These are phyloP conservation scores for Anisodus tanguticus DNA, from an alignment of 257 asterid genomes.

Conservation along the genomic window DNA sequence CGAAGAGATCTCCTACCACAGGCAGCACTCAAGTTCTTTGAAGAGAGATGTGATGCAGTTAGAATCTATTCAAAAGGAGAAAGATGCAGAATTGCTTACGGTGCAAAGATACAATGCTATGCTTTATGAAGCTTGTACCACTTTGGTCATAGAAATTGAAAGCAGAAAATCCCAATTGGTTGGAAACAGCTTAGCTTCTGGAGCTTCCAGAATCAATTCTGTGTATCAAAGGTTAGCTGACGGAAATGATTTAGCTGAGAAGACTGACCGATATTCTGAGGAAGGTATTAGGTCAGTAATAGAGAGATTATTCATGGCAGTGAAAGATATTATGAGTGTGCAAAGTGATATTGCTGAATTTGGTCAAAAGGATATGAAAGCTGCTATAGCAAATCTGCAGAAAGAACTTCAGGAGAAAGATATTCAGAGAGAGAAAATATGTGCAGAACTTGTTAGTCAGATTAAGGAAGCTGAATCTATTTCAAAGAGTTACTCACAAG, in stretches of 20 bases:
- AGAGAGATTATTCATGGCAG: conserved; percentile 54
- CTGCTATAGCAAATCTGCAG: conserved; percentile 69
- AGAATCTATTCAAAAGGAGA: conserved; percentile 61
- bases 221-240: conserved; percentile 45
- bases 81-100: conserved; percentile 62
- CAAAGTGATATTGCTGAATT: conserved; percentile 63
- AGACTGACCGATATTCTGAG: conserved; percentile 44
- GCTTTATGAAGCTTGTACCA: conserved; percentile 68
- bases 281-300: conserved; percentile 53
- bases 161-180: conserved; percentile 51
- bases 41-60: conserved; percentile 54
- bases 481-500: conserved; percentile 63
- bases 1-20: conserved; percentile 56
- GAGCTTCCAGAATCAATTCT: conserved; percentile 44
- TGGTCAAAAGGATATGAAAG: conserved; percentile 77
- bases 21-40: conserved; percentile 57
- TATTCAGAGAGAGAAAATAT: conserved; percentile 75
- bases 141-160: conserved; percentile 64
- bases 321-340: conserved; percentile 63
- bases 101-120: conserved; percentile 53
- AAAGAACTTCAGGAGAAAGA: conserved; percentile 94
- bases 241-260: conserved; percentile 41
- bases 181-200: conserved; percentile 47
- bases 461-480: conserved; percentile 83
- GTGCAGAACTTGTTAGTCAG: conserved; percentile 83